Conservation (phyloP, 345 rosid species). For the Eucalyptus urophylla region DNA sequence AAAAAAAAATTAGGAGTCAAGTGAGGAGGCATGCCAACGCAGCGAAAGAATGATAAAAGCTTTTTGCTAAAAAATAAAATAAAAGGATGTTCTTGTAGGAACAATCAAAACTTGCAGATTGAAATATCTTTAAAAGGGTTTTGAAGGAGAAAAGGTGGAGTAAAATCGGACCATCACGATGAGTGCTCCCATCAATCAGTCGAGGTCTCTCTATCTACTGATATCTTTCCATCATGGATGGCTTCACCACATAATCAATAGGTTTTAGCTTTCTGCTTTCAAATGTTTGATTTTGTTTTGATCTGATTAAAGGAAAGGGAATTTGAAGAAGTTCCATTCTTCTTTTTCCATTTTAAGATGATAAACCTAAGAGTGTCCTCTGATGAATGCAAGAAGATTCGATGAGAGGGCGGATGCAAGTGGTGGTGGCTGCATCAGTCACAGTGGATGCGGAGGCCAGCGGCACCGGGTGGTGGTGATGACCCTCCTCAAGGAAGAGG, state of each 20-base stretch:
- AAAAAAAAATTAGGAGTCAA: neutral
- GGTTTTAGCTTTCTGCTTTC: neutral
- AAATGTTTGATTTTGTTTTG: neutral
- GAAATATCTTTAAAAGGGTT: neutral
- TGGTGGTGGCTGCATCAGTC: neutral
- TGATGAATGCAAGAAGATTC: neutral
- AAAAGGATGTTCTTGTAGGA: neutral
- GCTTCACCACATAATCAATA: neutral
- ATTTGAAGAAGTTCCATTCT: neutral
- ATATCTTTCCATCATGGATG: neutral
- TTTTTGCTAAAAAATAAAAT: accelerated
- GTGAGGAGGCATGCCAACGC: neutral
- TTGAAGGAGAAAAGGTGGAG: neutral
- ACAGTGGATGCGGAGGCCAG: accelerated
- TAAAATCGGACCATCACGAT: neutral
- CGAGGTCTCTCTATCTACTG: neutral
- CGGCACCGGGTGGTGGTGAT: accelerated
- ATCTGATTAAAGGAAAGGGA: neutral
- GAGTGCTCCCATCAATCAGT: neutral
- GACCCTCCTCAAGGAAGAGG: neutral
- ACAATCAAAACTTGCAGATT: neutral
- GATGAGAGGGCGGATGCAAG: neutral
- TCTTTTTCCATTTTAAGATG: neutral
- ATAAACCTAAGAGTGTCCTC: neutral
- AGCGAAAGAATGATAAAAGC: neutral